Evolutionary conservation across 164 flowering plant genomes (phyloP), one percentile per base, ranked within the genome.

Genomic region (Sedum album): DNA sequence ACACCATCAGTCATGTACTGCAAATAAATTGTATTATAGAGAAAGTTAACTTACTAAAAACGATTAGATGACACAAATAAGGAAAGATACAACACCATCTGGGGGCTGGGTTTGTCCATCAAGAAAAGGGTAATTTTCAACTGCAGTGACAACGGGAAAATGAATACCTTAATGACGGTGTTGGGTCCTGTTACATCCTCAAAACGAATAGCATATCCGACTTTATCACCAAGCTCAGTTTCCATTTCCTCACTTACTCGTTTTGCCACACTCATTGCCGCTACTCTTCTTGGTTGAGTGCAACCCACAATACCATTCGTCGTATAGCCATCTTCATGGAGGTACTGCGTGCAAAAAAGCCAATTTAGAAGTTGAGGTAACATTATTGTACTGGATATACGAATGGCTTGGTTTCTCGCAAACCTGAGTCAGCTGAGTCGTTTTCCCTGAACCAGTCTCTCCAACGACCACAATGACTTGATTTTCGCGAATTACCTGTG

Each of bases 1-100:
- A 94, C 96, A 70, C 99, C 99, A 77, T 94, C 99, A 9, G 99
- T 91, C 99, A 94, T 91, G 75, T 94, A 94, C 97, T 93, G 90
- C 42, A 80, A 69, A 44, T 68, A 62, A 25, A 25, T 21, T 67
- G 66, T 68, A n/a, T 69, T 20, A 76, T 57, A 31, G 57, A 64
- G 5, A 31, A 11, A 1, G 9, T 35, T 3, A 18, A 63, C 39
- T 14, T 28, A 63, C 36, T 63, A 31, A 38, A 30, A 14, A 64
- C 11, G 42, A 64, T 13, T 35, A 64, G 2, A 23, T 20, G 44
- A n/a, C 18, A 18, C 21, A 35, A 31, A 25, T 4, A 25, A 55
- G 9, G 5, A 10, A 23, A 25, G n/a, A n/a, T n/a, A 46, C 18
- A 17, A 8, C 13, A 39, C 11, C 42, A 39, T 39, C 42, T 2